Conservation (phyloP, 352 stramenopile genomes). For the Phytophthora pini region DNA sequence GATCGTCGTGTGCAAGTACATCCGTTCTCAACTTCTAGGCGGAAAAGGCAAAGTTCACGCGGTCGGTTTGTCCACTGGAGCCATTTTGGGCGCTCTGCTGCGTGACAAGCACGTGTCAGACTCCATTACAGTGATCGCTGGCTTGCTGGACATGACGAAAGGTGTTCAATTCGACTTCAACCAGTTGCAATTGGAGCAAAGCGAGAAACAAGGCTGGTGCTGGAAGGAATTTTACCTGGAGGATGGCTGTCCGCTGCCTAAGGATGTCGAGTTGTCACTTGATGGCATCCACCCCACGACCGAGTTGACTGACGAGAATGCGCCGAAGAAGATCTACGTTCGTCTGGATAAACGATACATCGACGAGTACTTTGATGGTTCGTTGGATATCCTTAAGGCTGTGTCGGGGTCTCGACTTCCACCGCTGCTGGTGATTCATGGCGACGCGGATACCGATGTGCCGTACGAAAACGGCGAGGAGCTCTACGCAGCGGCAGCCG, state of each 20-base stretch:
- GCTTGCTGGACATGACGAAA: slow-evolving; percentile 54
- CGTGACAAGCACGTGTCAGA: slow-evolving; percentile 48
- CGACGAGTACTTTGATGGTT: slow-evolving; percentile 52
- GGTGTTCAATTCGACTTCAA: slow-evolving; percentile 72
- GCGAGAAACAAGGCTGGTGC: slow-evolving; percentile 46
- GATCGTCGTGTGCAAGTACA: slow-evolving; percentile 53
- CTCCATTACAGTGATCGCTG: slow-evolving; percentile 66
- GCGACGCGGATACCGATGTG: slow-evolving; percentile 64
- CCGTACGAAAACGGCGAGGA: slow-evolving; percentile 59
- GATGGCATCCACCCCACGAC: slow-evolving; percentile 39
- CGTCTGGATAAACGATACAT: slow-evolving; percentile 59
- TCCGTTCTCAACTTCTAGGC: slow-evolving; percentile 39
- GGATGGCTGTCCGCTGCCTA: slow-evolving; percentile 43
- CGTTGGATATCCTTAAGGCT: slow-evolving; percentile 49
- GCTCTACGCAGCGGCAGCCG: slow-evolving; percentile 57
- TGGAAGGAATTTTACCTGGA: slow-evolving; percentile 81
- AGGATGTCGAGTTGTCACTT: slow-evolving; percentile 47
- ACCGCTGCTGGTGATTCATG: slow-evolving; percentile 73
- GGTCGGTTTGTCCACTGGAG: slow-evolving; percentile 75
- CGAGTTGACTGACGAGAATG: slow-evolving; percentile 17
- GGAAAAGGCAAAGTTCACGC: slow-evolving; percentile 53
- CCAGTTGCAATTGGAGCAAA: slow-evolving; percentile 51
- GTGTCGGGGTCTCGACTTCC: slow-evolving; percentile 35
- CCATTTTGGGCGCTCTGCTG: slow-evolving; percentile 70
- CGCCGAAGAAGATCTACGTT: slow-evolving; percentile 59